These are phyloP conservation scores for Ambrosia hybrid DNA, from an alignment of 140 eudicot genomes.

Conservation along the genomic window DNA sequence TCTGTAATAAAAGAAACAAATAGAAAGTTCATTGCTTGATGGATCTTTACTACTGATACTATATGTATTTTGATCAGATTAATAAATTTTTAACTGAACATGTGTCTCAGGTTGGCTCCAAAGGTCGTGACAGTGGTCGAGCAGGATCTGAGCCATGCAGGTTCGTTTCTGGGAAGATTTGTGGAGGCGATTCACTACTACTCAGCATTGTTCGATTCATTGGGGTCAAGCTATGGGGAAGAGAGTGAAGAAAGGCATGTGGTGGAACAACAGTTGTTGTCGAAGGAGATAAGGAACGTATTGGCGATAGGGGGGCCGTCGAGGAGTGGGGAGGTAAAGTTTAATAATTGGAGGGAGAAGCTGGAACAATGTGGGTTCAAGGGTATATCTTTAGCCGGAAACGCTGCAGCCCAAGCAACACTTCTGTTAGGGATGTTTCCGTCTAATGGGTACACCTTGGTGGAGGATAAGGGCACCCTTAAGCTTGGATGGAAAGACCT, in stretches of 20 bases:
- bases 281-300: constrained; percentile 78
- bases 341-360: constrained; percentile 92
- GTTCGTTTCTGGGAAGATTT: constrained; percentile 85
- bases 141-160: constrained; percentile 94
- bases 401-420: constrained; percentile 96
- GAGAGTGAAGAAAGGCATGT: constrained; percentile 95
- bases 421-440: constrained; percentile 95
- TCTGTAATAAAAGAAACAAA: too few relatives aligned
- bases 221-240: constrained; percentile 93
- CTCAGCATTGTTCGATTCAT: constrained; percentile 92
- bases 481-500: constrained; percentile 99
- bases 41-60: too few relatives aligned
- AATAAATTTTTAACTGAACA: neutral
- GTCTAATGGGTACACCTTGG: constrained; percentile 86
- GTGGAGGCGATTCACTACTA: constrained; percentile 98
- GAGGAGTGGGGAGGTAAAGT: constrained; percentile 65
- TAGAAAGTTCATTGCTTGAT: too few relatives aligned
- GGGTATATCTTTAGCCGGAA: constrained; percentile 83
- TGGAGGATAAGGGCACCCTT: constrained; percentile 88
- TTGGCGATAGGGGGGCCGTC: constrained; percentile 86
- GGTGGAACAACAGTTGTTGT: constrained; percentile 90
- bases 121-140: constrained; percentile 96
- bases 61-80: too few relatives aligned
- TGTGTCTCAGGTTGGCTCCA: constrained; percentile 70
- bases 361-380: constrained; percentile 78